These are phyloP conservation scores for Conringia planisiliqua DNA, from an alignment of 345 rosid species.

Conservation along the genomic window DNA sequence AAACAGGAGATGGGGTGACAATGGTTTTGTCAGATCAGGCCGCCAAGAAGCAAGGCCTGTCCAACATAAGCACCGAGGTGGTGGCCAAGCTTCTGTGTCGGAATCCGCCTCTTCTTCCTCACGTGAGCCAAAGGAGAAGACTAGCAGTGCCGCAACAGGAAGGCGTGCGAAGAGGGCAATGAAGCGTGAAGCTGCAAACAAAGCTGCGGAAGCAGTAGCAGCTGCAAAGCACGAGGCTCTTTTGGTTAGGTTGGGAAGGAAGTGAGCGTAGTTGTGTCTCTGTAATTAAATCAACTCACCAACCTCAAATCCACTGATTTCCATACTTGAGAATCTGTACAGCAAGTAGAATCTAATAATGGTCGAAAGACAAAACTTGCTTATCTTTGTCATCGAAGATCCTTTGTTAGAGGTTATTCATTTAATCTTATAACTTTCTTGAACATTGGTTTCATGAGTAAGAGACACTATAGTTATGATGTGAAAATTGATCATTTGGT, in stretches of 20 bases:
- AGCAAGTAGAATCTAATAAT: constrained; percentile 28
- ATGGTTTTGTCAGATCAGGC: constrained; percentile 82
- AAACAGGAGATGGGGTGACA: constrained; percentile 93
- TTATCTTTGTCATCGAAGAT: constrained; percentile 4
- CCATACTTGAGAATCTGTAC: constrained; percentile 19
- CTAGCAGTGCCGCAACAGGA: constrained; percentile 46
- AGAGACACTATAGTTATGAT: background rate
- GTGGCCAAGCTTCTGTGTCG: constrained; percentile 44
- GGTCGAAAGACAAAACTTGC: constrained; percentile 7
- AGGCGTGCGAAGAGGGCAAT: constrained; percentile 87
- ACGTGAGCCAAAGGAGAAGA: constrained; percentile 55
- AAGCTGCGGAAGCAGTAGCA: constrained; percentile 60
- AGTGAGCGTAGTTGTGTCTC: constrained; percentile 24
- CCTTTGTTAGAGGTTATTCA: background rate
- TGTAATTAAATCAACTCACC: constrained; percentile 13
- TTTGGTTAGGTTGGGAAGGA: constrained; percentile 38
- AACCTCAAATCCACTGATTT: constrained; percentile 1
- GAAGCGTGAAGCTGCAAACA: constrained; percentile 92
- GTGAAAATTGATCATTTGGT: background rate
- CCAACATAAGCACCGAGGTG: constrained; percentile 29
- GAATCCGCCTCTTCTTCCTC: constrained; percentile 43
- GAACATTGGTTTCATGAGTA: constrained; percentile 2
- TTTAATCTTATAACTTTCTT: constrained; percentile 8
- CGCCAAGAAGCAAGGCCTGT: constrained; percentile 85
- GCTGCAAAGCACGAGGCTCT: constrained; percentile 37